These are phyloP conservation scores for Bjerkandera adusta DNA, from an alignment of 1,284 basidiomycete genomes.

Conservation along the genomic window DNA sequence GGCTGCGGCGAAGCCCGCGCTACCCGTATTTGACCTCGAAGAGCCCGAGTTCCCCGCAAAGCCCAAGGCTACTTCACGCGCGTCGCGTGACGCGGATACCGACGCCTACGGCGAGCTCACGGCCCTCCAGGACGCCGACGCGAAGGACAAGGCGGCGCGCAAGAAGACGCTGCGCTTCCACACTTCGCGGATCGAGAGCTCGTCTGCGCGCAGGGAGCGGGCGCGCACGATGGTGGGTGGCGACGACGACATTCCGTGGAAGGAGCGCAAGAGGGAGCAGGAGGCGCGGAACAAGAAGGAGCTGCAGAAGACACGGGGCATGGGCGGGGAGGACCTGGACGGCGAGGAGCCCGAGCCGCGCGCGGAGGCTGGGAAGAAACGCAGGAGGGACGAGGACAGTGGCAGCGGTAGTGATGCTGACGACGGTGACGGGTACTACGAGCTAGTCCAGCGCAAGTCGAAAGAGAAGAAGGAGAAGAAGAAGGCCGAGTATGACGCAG, in stretches of 20 bases:
- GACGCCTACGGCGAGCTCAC: conserved; percentile 79
- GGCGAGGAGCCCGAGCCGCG: conserved; percentile 49
- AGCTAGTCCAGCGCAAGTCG: conserved; percentile 76
- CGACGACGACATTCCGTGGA: conserved; percentile 89
- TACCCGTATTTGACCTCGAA: conserved; percentile 64
- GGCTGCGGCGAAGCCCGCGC: conserved; percentile 17
- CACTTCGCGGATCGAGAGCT: conserved; percentile 77
- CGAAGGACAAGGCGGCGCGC: conserved; percentile 77
- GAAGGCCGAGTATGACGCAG: conserved; percentile 77
- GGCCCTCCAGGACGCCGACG: conserved; percentile 67
- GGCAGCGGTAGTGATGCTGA: conserved; percentile 32
- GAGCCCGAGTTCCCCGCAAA: conserved; percentile 61
- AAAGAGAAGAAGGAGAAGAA: conserved; percentile 76
- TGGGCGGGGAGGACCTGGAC: conserved; percentile 67
- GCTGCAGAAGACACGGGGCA: conserved; percentile 41
- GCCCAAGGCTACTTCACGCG: conserved; percentile 5
- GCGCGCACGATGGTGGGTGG: conserved; percentile 70
- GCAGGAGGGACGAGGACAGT: conserved; percentile 47
- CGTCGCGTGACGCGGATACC: conserved; percentile 23
- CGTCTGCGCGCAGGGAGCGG: conserved; percentile 67
- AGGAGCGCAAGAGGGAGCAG: conserved; percentile 61
- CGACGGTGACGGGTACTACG: conserved; percentile 72
- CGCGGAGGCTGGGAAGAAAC: conserved; percentile 41
- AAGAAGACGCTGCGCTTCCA: conserved; percentile 86
- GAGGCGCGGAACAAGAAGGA: conserved; percentile 51